These are phyloP conservation scores for Rubia occidens DNA, from an alignment of 305 asterid genomes.

Conservation along the genomic window DNA sequence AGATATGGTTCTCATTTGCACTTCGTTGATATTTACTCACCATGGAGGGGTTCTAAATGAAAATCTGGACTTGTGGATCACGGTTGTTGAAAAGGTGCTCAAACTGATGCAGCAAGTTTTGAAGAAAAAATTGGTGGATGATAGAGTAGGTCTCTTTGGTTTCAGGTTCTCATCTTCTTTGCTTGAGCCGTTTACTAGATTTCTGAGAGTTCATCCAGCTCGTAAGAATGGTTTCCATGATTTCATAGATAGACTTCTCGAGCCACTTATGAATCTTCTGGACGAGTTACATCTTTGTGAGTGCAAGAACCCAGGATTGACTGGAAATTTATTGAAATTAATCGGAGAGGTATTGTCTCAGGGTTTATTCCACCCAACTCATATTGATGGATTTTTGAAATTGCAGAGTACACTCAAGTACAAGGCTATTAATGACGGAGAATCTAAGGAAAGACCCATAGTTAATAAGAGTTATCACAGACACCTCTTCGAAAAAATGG, in stretches of 20 bases:
- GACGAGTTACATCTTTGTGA: constrained; percentile 36
- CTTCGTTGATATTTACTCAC: constrained; percentile 49
- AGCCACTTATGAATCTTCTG: constrained; percentile 53
- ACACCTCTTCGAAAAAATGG: constrained; percentile 73
- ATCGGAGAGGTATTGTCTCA: constrained; percentile 68
- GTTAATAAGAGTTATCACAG: constrained; percentile 80
- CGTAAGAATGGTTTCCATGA: constrained; percentile 60
- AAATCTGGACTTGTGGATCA: constrained; percentile 64
- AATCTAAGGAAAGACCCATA: constrained; percentile 35
- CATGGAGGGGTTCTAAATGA: constrained; percentile 71
- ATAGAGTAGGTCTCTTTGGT: constrained; percentile 36
- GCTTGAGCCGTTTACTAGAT: constrained; percentile 70
- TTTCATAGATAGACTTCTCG: constrained; percentile 70
- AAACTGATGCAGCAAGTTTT: constrained; percentile 39
- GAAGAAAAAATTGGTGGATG: constrained; percentile 34
- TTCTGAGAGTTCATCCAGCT: constrained; percentile 66
- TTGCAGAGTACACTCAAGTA: constrained; percentile 48
- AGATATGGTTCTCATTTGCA: constrained; percentile 45
- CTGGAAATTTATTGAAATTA: constrained; percentile 33
- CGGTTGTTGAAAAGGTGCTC: constrained; percentile 38
- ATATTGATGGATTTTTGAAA: constrained; percentile 66
- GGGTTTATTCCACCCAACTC: constrained; percentile 77
- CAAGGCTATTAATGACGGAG: constrained; percentile 36
- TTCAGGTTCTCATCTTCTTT: constrained; percentile 42
- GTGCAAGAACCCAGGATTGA: constrained; percentile 31